Evolutionary conservation across 768 basidiomycete genomes (phyloP), one percentile per base, ranked within the genome.

Genomic region (Collybia nuda): DNA sequence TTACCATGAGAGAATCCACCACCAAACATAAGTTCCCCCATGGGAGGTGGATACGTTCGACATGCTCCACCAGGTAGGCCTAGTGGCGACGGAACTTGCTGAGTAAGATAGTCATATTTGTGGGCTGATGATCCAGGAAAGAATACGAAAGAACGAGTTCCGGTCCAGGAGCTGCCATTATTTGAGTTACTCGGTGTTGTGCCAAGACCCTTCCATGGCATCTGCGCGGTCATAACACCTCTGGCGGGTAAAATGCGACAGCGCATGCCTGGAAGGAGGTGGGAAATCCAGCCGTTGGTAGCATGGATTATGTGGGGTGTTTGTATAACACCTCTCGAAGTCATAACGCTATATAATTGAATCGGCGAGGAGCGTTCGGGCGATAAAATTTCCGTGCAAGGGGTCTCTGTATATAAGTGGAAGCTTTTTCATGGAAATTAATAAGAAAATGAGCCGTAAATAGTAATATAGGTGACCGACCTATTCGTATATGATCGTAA

Each of bases 231-330:
- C 85, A 88, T 84, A 53, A 72, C 70, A 37, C 76, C 81, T 46
- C 84, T 72, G 19, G 74, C 55, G 22, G 88, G 86, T 15, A 87
- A 61, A 51, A 89, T 79, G 61, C 81, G 87, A 44, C 71, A 71
- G 17, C 82, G 78, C 70, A 89, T 71, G 0, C 77, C 76, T 11
- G 76, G 71, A 48, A 95, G 69, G 39, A 95, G 77, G 55, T 89
- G 84, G 1, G 88, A 81, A 2, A 75, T 71, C 83, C 91, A 93
- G 17, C 79, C 91, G 63, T 96, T 96, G 2, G 90, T 93, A 2
- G 90, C 88, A 62, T 93, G 91, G 9, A 95, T 71, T 38, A 95
- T 74, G 62, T 90, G 87, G 2, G 65, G 67, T 0, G 88, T 70
- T 14, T 57, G 65, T 21, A 90, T 73, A 4, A 56, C 60, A 0